phyloP scores from a whole-genome alignment of 805 yeast genomes.

The Blastobotrys americana region DNA sequence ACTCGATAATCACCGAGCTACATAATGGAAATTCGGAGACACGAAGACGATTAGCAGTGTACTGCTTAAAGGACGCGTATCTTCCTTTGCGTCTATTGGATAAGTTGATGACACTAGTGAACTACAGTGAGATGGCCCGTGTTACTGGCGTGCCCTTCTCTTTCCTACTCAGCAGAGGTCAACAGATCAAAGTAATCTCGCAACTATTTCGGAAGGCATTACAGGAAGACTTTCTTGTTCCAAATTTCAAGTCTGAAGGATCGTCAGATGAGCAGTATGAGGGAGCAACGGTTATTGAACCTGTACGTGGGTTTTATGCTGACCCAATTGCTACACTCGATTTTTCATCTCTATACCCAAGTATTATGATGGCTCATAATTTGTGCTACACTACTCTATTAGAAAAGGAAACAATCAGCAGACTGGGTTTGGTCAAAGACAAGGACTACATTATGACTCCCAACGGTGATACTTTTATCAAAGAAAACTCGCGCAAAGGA shows the following conservation, averaged over 20 bases:
- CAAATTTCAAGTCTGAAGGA: constrained; percentile 78
- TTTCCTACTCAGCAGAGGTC: constrained; percentile 82
- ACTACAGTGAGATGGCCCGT: constrained; percentile 98
- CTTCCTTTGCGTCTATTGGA: constrained; percentile 82
- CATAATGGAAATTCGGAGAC: constrained; percentile 92
- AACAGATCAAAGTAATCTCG: constrained; percentile 94
- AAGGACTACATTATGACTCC: constrained; percentile 84
- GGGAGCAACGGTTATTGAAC: constrained; percentile 99
- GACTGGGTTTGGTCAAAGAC: constrained; percentile 54
- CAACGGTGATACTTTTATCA: constrained; percentile 86
- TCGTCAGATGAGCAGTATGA: constrained; percentile 86
- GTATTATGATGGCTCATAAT: constrained; percentile 99
- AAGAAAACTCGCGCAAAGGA: constrained; percentile 62
- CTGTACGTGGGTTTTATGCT: constrained; percentile 89
- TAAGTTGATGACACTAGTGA: constrained; percentile 91
- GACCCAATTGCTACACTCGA: constrained; percentile 97
- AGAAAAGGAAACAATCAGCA: constrained; percentile 58
- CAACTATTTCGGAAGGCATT: constrained; percentile 91
- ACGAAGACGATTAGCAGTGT: constrained; percentile 90
- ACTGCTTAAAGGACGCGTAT: constrained; percentile 94
- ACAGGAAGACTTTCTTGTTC: constrained; percentile 78
- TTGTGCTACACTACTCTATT: constrained; percentile 88
- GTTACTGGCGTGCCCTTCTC: constrained; percentile 98
- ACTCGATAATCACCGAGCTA: constrained; percentile 88
- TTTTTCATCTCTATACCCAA: constrained; percentile 95